Evolutionary conservation across 2,329 filamentous ascomycete species (phyloP).

Genomic region (Penicillium expansum): DNA sequence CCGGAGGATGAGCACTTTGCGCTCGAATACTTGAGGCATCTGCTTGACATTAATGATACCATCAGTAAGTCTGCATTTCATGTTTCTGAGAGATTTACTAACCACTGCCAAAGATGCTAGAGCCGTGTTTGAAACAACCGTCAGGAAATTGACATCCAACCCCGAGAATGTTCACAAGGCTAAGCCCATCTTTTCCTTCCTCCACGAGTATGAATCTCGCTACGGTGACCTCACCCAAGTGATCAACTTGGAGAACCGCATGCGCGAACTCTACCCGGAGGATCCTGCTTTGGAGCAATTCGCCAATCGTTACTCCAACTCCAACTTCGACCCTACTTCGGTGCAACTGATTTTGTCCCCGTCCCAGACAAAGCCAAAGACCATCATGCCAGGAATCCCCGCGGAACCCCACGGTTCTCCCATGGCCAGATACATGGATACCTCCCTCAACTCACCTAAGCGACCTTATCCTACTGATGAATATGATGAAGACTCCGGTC

Average conservation of each 20-base stretch:
- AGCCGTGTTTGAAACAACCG: constrained; percentile 92
- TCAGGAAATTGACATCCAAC: constrained; percentile 75
- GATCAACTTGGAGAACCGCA: constrained; percentile 83
- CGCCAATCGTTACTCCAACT: constrained; percentile 68
- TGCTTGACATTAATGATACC: constrained; percentile 87
- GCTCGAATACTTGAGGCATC: constrained; percentile 91
- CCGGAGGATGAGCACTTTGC: constrained; percentile 92
- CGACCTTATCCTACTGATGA: constrained; percentile 67
- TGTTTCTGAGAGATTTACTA: constrained; percentile 8
- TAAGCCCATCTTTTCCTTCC: constrained; percentile 82
- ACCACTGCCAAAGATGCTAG: constrained; percentile 66
- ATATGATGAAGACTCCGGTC: constrained; percentile 64
- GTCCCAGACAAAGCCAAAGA: constrained; percentile 69
- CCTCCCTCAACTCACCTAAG: constrained; percentile 47
- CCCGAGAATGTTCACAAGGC: constrained; percentile 71
- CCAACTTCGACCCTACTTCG: constrained; percentile 75
- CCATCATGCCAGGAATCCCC: constrained; percentile 32
- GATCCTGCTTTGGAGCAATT: constrained; percentile 77
- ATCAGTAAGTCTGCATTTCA: constrained; percentile 65
- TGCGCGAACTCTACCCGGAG: constrained; percentile 89
- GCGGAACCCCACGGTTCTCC: constrained; percentile 35
- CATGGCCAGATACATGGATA: constrained; percentile 35
- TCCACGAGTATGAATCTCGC: constrained; percentile 92
- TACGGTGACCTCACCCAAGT: constrained; percentile 93
- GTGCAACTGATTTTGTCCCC: constrained; percentile 83